Evolutionary conservation across 1,284 basidiomycete genomes (phyloP), one percentile per base, ranked within the genome.

Genomic region (Austroboletus novae-zelandiae): DNA sequence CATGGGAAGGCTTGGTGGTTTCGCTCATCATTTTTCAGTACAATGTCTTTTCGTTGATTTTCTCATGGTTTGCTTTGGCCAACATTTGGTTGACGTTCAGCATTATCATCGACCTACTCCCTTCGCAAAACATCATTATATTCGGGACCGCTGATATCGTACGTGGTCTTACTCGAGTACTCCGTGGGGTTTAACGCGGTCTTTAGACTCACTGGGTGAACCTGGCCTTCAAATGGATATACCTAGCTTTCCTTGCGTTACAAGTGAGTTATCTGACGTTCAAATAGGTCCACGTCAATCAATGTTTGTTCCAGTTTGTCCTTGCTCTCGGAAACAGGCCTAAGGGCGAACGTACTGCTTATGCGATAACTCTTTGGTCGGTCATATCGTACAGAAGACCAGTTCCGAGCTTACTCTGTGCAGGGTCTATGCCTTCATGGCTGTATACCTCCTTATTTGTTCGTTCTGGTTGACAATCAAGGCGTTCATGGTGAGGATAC

Each of bases 51-150:
- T 86, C 82, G 35, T 75, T 95, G 56, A 63, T 92, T 59, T 94
- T 95, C 74, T 87, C 90, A 5, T 95, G 91, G 91, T 95, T 95
- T 70, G 84, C 94, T 2, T 72, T 96, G 44, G 94, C 93, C 59
- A 98, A 97, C 63, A 74, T 97, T 34, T 98, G 93, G 93, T 75
- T 98, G 50, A 97, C 95, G 10, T 98, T 98, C 78, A 88, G 86
- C 52, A 96, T 98, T 73, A 94, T 98, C 69, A 94, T 98, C 77
- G 85, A 94, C 59, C 81, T 97, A 36, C 74, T 96, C 15, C 91
- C 92, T 1, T 62, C 68, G 25, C 79, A 87, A 64, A 52, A 55
- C 2, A 79, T 91, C 59, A 70, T 80, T 46, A 74, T 91, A 46
- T 94, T 94, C 56, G 89, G 87, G 35, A 91, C 80, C 23, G 70